These are phyloP conservation scores for Thraustotheca clavata DNA, from an alignment of 352 stramenopile genomes.

Conservation along the genomic window DNA sequence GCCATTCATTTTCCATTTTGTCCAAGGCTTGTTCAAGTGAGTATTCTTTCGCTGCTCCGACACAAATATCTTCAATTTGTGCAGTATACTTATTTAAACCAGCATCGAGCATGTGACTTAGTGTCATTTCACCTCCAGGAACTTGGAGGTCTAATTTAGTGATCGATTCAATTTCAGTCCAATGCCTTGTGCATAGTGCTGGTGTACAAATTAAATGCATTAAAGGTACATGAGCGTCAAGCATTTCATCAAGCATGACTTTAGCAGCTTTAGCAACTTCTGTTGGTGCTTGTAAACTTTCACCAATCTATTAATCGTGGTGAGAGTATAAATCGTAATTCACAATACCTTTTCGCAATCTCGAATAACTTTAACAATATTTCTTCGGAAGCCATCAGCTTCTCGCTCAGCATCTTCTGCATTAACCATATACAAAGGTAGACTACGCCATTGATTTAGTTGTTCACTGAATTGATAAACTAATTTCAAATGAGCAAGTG, in stretches of 20 bases:
- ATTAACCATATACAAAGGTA: constrained; percentile 38
- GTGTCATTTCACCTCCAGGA: constrained; percentile 85
- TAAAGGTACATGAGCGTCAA: constrained; percentile 84
- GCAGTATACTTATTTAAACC: constrained; percentile 74
- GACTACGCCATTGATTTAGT: constrained; percentile 17
- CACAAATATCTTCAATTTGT: constrained; percentile 89
- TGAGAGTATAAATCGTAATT: background rate
- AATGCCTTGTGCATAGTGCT: constrained; percentile 87
- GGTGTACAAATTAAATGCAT: constrained; percentile 91
- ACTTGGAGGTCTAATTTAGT: constrained; percentile 83
- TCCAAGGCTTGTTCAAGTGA: constrained; percentile 89
- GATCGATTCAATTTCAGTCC: constrained; percentile 86
- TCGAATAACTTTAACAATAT: constrained; percentile 85
- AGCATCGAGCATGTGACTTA: constrained; percentile 88
- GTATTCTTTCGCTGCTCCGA: constrained; percentile 92
- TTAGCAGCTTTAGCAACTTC: constrained; percentile 76
- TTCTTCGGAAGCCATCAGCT: constrained; percentile 82
- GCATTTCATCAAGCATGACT: constrained; percentile 76
- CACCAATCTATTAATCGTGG: constrained; percentile 31
- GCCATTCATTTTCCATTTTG: constrained; percentile 92
- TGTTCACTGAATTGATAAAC: constrained; percentile 37
- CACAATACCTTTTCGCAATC: constrained; percentile 70
- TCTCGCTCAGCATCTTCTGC: constrained; percentile 78
- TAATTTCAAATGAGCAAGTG: background rate
- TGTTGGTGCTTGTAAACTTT: constrained; percentile 69